Percentiles rank a stretch among this genome's conserved stretches.
These are phyloP conservation scores for Fusarium redolens DNA, from an alignment of 2,329 filamentous ascomycete genomes.

Conservation along the genomic window DNA sequence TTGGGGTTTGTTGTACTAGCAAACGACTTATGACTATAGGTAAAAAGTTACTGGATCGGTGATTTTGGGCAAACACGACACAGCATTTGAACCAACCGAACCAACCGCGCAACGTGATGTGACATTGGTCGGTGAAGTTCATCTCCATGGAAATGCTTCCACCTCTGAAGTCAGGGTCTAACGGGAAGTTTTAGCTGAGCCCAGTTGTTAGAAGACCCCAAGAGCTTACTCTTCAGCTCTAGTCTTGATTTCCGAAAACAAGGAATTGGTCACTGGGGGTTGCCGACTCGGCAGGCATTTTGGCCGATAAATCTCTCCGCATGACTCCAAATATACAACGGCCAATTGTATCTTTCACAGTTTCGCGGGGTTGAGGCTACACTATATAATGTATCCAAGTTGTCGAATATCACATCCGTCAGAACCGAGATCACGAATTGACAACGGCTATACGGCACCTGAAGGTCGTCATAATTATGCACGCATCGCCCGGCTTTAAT, in stretches of 20 bases:
- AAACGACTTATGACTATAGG: neutral
- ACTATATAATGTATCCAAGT: constrained; percentile 1
- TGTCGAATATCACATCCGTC: constrained; percentile 10
- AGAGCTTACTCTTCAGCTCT: neutral
- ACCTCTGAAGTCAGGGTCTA: neutral
- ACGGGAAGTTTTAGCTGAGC: neutral
- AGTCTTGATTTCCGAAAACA: neutral
- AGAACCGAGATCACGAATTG: constrained; percentile 15
- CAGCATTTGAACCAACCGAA: neutral
- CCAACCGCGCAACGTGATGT: neutral
- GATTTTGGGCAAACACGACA: neutral
- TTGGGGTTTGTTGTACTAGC: neutral
- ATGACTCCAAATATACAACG: neutral
- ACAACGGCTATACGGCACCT: neutral
- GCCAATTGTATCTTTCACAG: neutral
- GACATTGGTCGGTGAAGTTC: neutral
- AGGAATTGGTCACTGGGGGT: neutral
- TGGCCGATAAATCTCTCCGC: neutral
- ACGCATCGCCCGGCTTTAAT: neutral
- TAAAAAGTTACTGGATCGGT: neutral
- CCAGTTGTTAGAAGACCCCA: neutral
- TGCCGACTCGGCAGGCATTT: neutral
- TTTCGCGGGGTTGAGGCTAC: neutral
- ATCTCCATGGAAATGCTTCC: neutral
- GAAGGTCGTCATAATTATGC: constrained; percentile 13